Conservation (phyloP, 169 alveolate genomes). For the Plasmodium falciparum region DNA sequence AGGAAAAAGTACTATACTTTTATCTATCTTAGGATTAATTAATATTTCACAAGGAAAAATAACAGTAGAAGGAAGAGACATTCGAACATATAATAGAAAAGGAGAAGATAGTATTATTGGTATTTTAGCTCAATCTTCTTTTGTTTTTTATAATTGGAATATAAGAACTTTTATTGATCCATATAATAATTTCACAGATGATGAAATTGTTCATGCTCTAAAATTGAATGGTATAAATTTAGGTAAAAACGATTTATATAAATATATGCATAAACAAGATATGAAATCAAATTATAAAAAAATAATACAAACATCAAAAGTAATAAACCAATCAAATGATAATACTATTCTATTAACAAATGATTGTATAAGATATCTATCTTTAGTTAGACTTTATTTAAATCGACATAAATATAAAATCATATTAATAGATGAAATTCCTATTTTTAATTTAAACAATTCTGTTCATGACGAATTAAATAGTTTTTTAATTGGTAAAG, state of each 20-base stretch:
- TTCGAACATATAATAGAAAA: slow-evolving; percentile 28
- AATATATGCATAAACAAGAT: slow-evolving; percentile 32
- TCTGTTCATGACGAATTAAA: slow-evolving; percentile 1
- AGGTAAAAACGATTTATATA: slow-evolving; percentile 32
- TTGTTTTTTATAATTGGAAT: slow-evolving; percentile 78
- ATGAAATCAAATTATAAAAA: slow-evolving; percentile 9
- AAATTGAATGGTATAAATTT: slow-evolving; percentile 48
- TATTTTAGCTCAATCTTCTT: slow-evolving; percentile 81
- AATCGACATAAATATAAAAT: slow-evolving; percentile 81
- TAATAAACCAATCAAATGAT: slow-evolving; percentile 3
- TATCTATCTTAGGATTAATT: slow-evolving; percentile 79
- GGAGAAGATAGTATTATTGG: slow-evolving; percentile 74
- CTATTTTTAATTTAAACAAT: slow-evolving; percentile 60
- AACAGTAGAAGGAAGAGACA: slow-evolving; percentile 74
- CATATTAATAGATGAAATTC: slow-evolving; percentile 88
- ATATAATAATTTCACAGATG: slow-evolving; percentile 72
- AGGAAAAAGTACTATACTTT: slow-evolving; percentile 81
- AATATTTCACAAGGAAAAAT: slow-evolving; percentile 73
- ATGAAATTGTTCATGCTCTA: slow-evolving; percentile 72
- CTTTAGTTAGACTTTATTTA: slow-evolving; percentile 84
- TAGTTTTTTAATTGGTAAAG: slow-evolving; percentile 18
- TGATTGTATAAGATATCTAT: slow-evolving; percentile 81
- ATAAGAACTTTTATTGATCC: slow-evolving; percentile 80
- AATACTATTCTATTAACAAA: slow-evolving; percentile 55
- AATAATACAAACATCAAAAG: neutral